Conservation (phyloP, 768 basidiomycete species). For the Leccinum pellstonianum region DNA sequence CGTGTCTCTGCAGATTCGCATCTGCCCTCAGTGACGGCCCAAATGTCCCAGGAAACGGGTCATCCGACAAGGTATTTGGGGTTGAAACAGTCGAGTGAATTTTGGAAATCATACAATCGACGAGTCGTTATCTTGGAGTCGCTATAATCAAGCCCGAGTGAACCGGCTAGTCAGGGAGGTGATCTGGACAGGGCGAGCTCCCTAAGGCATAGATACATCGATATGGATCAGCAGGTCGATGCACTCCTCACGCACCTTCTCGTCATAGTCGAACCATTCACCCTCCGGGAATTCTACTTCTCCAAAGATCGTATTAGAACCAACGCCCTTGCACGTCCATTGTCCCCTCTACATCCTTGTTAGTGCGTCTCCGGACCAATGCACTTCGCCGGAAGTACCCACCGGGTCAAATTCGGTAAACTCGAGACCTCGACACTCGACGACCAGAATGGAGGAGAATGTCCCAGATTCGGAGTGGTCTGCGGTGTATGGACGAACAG, state of each 20-base stretch:
- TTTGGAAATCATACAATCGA: neutral
- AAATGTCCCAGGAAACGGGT: neutral
- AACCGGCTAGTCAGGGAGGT: constrained; percentile 65
- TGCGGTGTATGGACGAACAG: constrained; percentile 53
- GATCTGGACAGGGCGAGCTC: constrained; percentile 65
- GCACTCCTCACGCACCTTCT: constrained; percentile 55
- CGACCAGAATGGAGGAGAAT: constrained; percentile 60
- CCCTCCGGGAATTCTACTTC: constrained; percentile 56
- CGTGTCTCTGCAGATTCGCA: neutral
- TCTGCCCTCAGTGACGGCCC: neutral
- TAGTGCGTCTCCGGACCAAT: neutral
- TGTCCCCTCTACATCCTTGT: constrained; percentile 50
- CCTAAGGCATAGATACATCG: constrained; percentile 36
- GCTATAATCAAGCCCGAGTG: constrained; percentile 50
- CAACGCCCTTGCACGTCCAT: constrained; percentile 73
- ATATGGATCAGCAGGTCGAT: neutral
- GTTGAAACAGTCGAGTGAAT: neutral
- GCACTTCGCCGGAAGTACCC: constrained; percentile 15
- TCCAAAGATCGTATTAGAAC: constrained; percentile 53
- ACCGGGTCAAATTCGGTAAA: constrained; percentile 80
- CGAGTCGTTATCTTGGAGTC: neutral
- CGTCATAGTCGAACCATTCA: constrained; percentile 86
- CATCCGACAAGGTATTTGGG: no score
- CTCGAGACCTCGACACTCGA: constrained; percentile 89
- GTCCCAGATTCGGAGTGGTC: constrained; percentile 50